Evolutionary conservation across 345 rosid species (phyloP).

Genomic region (Clarkia xantiana): DNA sequence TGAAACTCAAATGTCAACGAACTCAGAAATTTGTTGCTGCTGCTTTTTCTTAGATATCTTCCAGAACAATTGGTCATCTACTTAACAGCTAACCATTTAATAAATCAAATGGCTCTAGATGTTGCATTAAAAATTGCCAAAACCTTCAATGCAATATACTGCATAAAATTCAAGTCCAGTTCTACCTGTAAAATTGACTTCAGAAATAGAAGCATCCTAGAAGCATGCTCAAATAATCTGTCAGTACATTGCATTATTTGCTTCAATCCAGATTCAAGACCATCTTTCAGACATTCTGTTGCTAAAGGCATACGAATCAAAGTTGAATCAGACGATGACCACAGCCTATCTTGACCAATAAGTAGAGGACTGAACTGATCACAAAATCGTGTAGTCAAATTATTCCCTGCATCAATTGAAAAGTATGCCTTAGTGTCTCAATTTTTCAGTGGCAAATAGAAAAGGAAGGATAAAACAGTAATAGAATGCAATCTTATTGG

Average conservation of each 20-base stretch:
- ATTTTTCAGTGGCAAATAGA: background rate
- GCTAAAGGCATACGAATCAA: constrained; percentile 88
- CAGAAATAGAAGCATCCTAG: constrained; percentile 59
- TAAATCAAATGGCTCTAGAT: background rate
- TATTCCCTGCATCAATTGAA: constrained; percentile 44
- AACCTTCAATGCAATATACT: background rate
- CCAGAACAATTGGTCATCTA: no score
- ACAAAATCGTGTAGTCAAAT: constrained; percentile 59
- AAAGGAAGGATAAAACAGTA: background rate
- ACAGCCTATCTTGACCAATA: constrained; percentile 52
- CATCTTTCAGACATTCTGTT: constrained; percentile 55
- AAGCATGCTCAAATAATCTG: constrained; percentile 57
- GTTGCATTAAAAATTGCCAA: background rate
- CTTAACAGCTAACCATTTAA: no score
- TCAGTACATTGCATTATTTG: constrained; percentile 55
- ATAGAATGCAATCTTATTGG: constrained; percentile 2
- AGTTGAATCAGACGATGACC: constrained; percentile 61
- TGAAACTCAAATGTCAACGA: no score
- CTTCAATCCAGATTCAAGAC: constrained; percentile 51
- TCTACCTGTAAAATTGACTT: constrained; percentile 77
- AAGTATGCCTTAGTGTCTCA: constrained; percentile 3
- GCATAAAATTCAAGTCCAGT: background rate
- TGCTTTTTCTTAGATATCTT: no score
- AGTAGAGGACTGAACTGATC: constrained; percentile 86
- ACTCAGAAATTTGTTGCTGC: no score